Base-by-base conservation (phyloP, 345 rosid species). In the Populus euphratica region DNA sequence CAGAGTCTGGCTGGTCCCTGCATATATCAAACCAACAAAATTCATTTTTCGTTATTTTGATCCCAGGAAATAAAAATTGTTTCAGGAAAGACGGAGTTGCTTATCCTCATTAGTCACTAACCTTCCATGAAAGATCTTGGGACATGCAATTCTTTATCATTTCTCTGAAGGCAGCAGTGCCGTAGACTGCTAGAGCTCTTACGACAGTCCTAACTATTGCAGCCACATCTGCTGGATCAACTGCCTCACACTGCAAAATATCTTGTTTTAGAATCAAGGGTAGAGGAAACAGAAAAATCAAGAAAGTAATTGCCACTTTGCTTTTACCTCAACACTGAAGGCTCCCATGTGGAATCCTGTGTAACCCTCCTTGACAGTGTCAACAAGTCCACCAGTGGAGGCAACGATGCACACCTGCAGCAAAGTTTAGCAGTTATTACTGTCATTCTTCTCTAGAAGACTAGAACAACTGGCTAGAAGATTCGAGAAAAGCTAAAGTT, bases 51-150 rank as follows among this genome's bases (percentile, higher is more conserved):
- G 21, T 36, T 18, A 9, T 71, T 10, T 18, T 39, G 21, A 2
- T 44, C n/a, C 9, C 54, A 23, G 38, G 39, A 25, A 65, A 38
- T 35, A 35, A 68, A 68, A 13, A 1, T 56, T 69, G 23, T 43
- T 70, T 33, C 10, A 4, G 36, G 63, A 3, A 29, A 29, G 61
- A 8, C 41, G 70, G 73, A 63, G 71, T 36, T 49, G 12, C 47
- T 33, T 43, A 6, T 65, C 13, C 25, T 31, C 5, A 21, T 25
- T 21, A 31, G 33, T 70, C 72, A 85, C 93, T 83, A 27, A 93
- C 98, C 98, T 93, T 93, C 99, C 98, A 96, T 47, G 99, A 96
- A 72, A 92, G 85, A 76, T 96, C 98, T 82, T 87, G 92, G 59
- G 91, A 89, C 99, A 96, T 96, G 81, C 99, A 88, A 77, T 90